Conservation (phyloP, 2,329 filamentous ascomycete species). For the Xenosphaeropsis pyriputrescens region DNA sequence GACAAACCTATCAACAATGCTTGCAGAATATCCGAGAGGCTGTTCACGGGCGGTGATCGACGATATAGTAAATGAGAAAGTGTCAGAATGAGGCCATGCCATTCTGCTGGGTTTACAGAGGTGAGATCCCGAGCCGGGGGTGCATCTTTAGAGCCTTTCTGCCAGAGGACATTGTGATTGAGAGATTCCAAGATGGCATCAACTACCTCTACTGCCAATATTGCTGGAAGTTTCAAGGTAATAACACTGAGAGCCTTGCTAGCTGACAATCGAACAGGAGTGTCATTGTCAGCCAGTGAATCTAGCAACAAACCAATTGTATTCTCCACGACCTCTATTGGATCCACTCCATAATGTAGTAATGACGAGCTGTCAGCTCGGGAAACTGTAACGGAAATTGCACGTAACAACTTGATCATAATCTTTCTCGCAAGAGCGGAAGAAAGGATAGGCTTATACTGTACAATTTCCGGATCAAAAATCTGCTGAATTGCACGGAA, state of each 20-base stretch:
- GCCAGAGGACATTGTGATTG: slow-evolving; percentile 40
- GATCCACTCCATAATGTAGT: slow-evolving; percentile 5
- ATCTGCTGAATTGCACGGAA: slow-evolving; percentile 51
- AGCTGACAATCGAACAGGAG: slow-evolving; percentile 75
- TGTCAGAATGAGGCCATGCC: slow-evolving; percentile 86
- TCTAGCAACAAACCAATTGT: slow-evolving; percentile 72
- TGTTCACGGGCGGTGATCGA: slow-evolving; percentile 57
- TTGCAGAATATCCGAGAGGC: slow-evolving; percentile 60
- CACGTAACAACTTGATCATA: slow-evolving; percentile 72
- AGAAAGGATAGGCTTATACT: slow-evolving; percentile 40
- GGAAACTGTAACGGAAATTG: slow-evolving; percentile 53
- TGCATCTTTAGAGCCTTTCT: slow-evolving; percentile 7
- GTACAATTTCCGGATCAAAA: slow-evolving; percentile 30
- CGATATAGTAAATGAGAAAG: slow-evolving; percentile 78
- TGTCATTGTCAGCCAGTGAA: slow-evolving; percentile 72
- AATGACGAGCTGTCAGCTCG: slow-evolving; percentile 25
- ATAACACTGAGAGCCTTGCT: slow-evolving; percentile 88
- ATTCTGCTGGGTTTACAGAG: slow-evolving; percentile 67
- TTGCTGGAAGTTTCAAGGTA: slow-evolving; percentile 61
- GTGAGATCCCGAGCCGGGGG: slow-evolving; percentile 40
- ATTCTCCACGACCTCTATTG: slow-evolving; percentile 51
- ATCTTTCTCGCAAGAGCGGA: slow-evolving; percentile 73
- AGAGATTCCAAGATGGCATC: slow-evolving; percentile 68
- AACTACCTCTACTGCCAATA: slow-evolving; percentile 77
- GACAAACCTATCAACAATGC: slow-evolving; percentile 65